Evolutionary conservation across 768 basidiomycete species (phyloP), one percentile per base, ranked within the genome.

Genomic region (Suillus bovinus): DNA sequence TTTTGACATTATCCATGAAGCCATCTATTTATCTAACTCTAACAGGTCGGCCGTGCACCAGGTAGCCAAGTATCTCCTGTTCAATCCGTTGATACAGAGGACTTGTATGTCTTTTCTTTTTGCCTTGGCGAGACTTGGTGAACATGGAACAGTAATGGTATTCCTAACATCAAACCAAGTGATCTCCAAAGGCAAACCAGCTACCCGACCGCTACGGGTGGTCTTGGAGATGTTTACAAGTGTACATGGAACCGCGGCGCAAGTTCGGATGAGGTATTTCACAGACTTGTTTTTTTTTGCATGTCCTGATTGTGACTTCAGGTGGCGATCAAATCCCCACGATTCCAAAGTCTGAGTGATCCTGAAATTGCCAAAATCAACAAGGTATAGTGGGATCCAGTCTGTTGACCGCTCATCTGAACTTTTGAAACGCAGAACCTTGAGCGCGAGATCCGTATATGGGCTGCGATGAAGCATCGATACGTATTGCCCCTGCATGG

Each of bases 201-300:
- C 24, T 55, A 58, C 31, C 44, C 61, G 24, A 59, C 57, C 22
- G 31, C 56, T 10, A 34, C 39, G 4, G 79, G 80, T 13, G 80
- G 79, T 13, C 80, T 79, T 66, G 76, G 78, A 17, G 81, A 82
- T 67, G 74, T 81, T n/a, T 82, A 77, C 77, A 76, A 69, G 57
- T 78, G 76, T 3, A 56, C 8, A 13, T 20, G 59, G 59, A 38
- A 27, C 29, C 7, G 27, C 27, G 50, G 17, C 3, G 16, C 34
- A 55, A 24, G 34, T 17, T 38, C 16, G 22, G 36, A 55, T 17
- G 54, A 55, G 54, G 54, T 55, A 55, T 38, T 24, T 27, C 22
- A 55, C 27, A 38, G 9, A 38, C 16, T 38, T 7, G 8, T n/a
- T 4, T 14, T 24, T 17, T 10, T 27, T 22, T 17, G 9, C 54